These are phyloP conservation scores for Saccharomycopsis selenospora DNA, from an alignment of 805 yeast genomes.

Conservation along the genomic window DNA sequence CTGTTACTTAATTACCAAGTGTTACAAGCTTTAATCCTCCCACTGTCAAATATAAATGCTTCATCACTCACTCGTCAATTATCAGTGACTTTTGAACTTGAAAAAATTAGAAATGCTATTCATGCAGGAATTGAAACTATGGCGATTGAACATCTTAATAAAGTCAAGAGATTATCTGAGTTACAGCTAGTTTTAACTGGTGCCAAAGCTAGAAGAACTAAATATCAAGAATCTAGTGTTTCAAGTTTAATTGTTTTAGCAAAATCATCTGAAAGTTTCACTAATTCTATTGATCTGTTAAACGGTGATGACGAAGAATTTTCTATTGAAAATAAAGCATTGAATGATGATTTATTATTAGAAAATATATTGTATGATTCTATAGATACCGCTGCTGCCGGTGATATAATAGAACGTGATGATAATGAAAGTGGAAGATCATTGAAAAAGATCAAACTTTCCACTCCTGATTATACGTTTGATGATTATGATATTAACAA, in stretches of 20 bases:
- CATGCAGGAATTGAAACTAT: constrained; percentile 60
- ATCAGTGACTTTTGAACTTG: constrained; percentile 50
- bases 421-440: constrained; percentile 5
- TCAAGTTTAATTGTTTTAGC: constrained; percentile 77
- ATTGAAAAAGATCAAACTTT: constrained; percentile 6
- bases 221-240: constrained; percentile 64
- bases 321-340: constrained; percentile 48
- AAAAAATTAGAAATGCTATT: constrained; percentile 55
- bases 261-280: constrained; percentile 30
- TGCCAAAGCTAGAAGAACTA: constrained; percentile 80
- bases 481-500: constrained; percentile 34
- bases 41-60: constrained; percentile 25
- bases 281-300: constrained; percentile 2
- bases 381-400: constrained; percentile 41
- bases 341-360: constrained; percentile 70
- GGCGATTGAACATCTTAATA: constrained; percentile 45
- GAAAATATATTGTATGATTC: constrained; percentile 70
- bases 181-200: constrained; percentile 72
- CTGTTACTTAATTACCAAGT: constrained; percentile 24
- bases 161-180: constrained; percentile 52
- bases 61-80: constrained; percentile 32
- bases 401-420: constrained; percentile 33
- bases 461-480: constrained; percentile 5
- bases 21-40: constrained; percentile 20
- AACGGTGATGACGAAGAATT: constrained; percentile 17